These are phyloP conservation scores for Aspergillus tubingensis DNA, from an alignment of 2,329 filamentous ascomycete genomes.

Conservation along the genomic window DNA sequence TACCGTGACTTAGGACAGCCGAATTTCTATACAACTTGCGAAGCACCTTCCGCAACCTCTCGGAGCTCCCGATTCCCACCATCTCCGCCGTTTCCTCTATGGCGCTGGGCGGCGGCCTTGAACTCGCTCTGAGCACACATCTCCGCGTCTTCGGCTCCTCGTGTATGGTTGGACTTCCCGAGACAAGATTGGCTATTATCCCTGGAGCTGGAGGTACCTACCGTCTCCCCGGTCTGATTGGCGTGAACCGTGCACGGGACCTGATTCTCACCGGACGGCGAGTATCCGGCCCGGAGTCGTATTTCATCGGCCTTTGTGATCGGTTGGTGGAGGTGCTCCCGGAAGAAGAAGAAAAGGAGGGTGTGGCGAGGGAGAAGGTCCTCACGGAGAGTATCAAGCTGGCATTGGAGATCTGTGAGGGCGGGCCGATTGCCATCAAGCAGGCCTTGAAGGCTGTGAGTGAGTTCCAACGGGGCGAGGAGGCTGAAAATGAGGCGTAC, in stretches of 20 bases:
- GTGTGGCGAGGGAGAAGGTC: conserved; percentile 65
- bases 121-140: conserved; percentile 85
- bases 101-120: conserved; percentile 89
- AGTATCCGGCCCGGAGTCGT: conserved; percentile 79
- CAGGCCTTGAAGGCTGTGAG: conserved; percentile 78
- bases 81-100: conserved; percentile 83
- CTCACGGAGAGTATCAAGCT: conserved; percentile 75
- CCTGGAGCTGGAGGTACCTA: conserved; percentile 93
- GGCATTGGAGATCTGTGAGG: conserved; percentile 83
- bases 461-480: conserved; percentile 65
- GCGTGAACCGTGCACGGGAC: conserved; percentile 78
- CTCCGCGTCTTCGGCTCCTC: conserved; percentile 84
- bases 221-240: conserved; percentile 79
- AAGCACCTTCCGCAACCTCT: conserved; percentile 70
- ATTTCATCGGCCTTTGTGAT: conserved; percentile 87
- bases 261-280: conserved; percentile 87
- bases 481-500: conserved; percentile 85
- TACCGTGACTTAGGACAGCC: conserved; percentile 60
- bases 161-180: conserved; percentile 78
- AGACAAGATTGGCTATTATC: conserved; percentile 90
- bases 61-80: conserved; percentile 79
- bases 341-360: conserved; percentile 53
- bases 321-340: conserved; percentile 78
- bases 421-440: conserved; percentile 79
- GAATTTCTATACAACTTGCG: conserved; percentile 78